Evolutionary conservation across 2,329 filamentous ascomycete species (phyloP), one percentile per base, ranked within the genome.

Genomic region (Xylaria sp.): DNA sequence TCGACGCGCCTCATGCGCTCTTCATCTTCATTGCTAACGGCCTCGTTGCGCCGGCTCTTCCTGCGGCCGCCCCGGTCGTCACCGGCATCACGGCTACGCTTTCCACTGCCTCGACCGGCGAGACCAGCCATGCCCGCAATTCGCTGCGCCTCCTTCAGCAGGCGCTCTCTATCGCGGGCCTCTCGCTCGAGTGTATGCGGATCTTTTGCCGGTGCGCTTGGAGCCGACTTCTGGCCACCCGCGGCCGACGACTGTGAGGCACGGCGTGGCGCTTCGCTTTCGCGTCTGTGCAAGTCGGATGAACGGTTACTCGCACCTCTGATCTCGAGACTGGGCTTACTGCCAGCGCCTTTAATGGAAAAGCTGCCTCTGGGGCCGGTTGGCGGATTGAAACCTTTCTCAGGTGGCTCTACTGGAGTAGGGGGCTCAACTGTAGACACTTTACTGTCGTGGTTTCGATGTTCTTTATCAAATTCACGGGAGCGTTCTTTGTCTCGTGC

Each of bases 131-230:
- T 85, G 44, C 85, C 80, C 46, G 86, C 81, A 75, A 89, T 85
- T 35, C 86, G 83, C 74, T 91, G 87, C 38, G 87, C 85, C 75
- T 92, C 89, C 70, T 88, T 89, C 11, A 89, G 79, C 53, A 90
- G 78, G 25, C 89, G 81, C 73, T 90, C 87, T 46, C 87, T 81
- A 70, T 89, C 84, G 15, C 87, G 80, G 11, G 85, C 85, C 71
- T 90, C 88, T 21, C 89, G 85, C 74, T 92, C 89, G 0, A 88
- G 79, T 1, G 89, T 88, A 73, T 91, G 88, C n/a, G 85, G 81
- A 66, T 90, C 87, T 61, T 80, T 81, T 38, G 67, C 52, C 27
- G 69, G 37, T 5, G 49, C 46, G 54, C 58, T 40, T 49, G 65
- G 25, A 52, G 48, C n/a, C 29, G 66, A 51, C 61, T 73, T 70